A percentile compares a stretch with the other conserved stretches of the same genome.
phyloP scores from a whole-genome alignment of 176 grass and related monocot species.

The Alloteropsis semialata region DNA sequence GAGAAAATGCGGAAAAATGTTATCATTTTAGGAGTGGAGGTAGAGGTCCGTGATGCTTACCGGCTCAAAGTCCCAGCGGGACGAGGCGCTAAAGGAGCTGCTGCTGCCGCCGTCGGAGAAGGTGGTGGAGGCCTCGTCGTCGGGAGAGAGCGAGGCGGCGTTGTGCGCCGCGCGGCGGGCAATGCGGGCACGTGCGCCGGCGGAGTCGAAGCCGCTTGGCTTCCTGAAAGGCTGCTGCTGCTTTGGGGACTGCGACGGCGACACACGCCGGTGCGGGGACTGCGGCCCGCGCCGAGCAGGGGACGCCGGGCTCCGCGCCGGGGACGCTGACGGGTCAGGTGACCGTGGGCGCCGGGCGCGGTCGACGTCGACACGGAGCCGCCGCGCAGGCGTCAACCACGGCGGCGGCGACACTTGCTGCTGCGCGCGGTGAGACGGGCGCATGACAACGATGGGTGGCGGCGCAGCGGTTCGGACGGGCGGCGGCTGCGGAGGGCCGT shows the following conservation, averaged over 20 bases:
- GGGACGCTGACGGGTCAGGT: conserved; percentile 16
- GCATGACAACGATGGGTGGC: conserved; percentile 77
- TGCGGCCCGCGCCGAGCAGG: conserved; percentile 19
- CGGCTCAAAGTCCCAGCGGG: conserved; percentile 51
- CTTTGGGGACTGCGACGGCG: conserved; percentile 39
- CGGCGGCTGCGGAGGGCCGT: neutral
- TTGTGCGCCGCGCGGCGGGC: neutral
- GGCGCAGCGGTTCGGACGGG: neutral
- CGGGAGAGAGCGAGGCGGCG: neutral
- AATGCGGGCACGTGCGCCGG: conserved; percentile 34
- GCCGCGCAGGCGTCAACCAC: neutral
- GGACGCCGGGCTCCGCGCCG: conserved; percentile 52
- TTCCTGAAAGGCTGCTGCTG: conserved; percentile 30
- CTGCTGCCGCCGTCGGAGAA: conserved; percentile 59
- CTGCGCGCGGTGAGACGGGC: conserved; percentile 26
- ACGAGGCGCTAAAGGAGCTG: conserved; percentile 37
- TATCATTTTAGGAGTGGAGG: too few species aligned
- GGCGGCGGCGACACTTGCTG: conserved; percentile 10
- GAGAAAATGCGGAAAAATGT: neutral
- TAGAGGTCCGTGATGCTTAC: conserved; percentile 7
- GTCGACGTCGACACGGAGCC: neutral
- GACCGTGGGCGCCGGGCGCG: conserved; percentile 28
- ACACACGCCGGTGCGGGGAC: conserved; percentile 45
- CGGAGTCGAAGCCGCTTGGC: conserved; percentile 11
- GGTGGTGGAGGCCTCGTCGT: conserved; percentile 63